Evolutionary conservation across 2,329 filamentous ascomycete species (phyloP).

Genomic region (Monilinia vaccinii-corymbosi): DNA sequence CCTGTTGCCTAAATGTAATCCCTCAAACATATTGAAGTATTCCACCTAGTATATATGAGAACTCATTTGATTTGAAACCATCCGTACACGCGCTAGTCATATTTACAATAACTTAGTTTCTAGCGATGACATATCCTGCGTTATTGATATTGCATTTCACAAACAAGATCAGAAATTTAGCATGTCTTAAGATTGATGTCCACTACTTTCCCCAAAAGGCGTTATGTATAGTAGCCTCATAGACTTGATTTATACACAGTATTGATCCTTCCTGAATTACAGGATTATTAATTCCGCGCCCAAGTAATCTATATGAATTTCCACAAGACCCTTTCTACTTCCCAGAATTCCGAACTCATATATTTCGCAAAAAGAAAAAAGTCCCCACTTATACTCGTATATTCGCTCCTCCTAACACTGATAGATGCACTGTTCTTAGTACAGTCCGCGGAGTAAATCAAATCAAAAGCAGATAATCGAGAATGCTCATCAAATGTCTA

Average conservation of each 20-base stretch:
- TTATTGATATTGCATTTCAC: neutral
- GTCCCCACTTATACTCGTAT: neutral
- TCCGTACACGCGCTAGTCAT: neutral
- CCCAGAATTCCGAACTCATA: neutral
- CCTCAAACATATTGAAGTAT: too few species aligned
- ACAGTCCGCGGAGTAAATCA: too few species aligned
- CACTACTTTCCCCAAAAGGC: neutral
- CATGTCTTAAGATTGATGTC: neutral
- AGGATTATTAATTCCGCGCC: neutral
- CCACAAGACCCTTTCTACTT: neutral
- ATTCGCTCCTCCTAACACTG: neutral
- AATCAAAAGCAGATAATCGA: too few species aligned
- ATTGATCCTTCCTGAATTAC: neutral
- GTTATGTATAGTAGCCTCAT: neutral
- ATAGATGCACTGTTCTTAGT: neutral
- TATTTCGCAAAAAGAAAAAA: neutral
- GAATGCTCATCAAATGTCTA: too few species aligned
- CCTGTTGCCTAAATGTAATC: too few species aligned
- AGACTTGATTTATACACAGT: neutral
- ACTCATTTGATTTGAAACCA: neutral
- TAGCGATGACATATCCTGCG: neutral
- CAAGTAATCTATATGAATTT: neutral
- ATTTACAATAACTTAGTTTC: neutral
- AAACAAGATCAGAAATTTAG: neutral
- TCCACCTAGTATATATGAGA: too few species aligned